Conservation (phyloP, 2,329 filamentous ascomycete genomes). For the Lecanosticta acicola region DNA sequence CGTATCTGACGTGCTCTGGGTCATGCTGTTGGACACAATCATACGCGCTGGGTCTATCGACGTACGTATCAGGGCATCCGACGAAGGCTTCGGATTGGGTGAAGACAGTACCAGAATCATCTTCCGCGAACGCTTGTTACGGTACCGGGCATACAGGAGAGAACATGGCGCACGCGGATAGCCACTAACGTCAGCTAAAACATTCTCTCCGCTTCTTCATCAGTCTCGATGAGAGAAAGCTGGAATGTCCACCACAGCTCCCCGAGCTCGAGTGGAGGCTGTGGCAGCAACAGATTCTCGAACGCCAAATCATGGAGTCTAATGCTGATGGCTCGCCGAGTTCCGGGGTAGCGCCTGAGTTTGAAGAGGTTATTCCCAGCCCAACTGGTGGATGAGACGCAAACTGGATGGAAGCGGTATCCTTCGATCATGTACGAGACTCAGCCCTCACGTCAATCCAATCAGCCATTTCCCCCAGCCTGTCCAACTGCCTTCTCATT, state of each 20-base stretch:
- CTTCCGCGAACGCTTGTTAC: conserved; percentile 52
- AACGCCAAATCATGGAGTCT: conserved; percentile 49
- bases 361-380: conserved; percentile 24
- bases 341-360: conserved; percentile 40
- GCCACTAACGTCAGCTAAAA: too few relatives aligned
- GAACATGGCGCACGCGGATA: neutral
- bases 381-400: conserved; percentile 17
- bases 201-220: conserved; percentile 46
- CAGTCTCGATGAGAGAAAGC: conserved; percentile 51
- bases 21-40: conserved; percentile 53
- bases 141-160: conserved; percentile 48
- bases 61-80: conserved; percentile 51
- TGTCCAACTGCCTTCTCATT: neutral
- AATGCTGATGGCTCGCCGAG: conserved; percentile 49
- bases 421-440: neutral
- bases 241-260: conserved; percentile 56
- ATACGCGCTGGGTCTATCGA: conserved; percentile 51
- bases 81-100: conserved; percentile 43
- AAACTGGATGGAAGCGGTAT: conserved; percentile 2
- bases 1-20: conserved; percentile 51
- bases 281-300: conserved; percentile 50
- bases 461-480: neutral
- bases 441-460: neutral
- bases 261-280: conserved; percentile 44
- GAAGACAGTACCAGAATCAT: conserved; percentile 50